Evolutionary conservation across 208 protist species (phyloP).

Genomic region (Acanthamoeba healyi): DNA sequence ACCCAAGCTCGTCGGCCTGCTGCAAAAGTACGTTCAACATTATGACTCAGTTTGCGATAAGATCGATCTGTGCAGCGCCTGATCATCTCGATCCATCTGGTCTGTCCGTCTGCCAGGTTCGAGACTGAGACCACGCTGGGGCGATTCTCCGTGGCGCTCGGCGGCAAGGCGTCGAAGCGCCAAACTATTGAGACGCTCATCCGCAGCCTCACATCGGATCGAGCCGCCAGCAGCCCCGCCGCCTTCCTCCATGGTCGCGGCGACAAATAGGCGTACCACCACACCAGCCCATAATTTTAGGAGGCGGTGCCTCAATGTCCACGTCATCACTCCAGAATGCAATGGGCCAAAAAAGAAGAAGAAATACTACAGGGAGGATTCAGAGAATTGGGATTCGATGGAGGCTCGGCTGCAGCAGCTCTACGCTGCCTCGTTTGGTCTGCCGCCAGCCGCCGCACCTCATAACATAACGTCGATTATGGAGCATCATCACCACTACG

Average conservation of each 20-base stretch:
- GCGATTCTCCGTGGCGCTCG: conserved; percentile 13
- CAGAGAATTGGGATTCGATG: background rate
- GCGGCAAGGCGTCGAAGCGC: conserved; percentile 22
- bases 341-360: too few relatives aligned
- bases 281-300: too few relatives aligned
- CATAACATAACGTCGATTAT: background rate
- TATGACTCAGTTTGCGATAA: too few relatives aligned
- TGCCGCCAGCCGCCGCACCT: too few relatives aligned
- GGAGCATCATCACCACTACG: too few relatives aligned
- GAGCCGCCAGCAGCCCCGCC: background rate
- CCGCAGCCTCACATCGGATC: background rate
- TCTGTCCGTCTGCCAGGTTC: too few relatives aligned
- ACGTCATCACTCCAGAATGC: too few relatives aligned
- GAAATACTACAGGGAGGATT: too few relatives aligned
- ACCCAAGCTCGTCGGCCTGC: background rate
- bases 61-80: too few relatives aligned
- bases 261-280: too few relatives aligned
- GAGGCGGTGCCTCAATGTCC: too few relatives aligned
- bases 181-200: conserved; percentile 27
- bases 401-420: background rate
- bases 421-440: background rate
- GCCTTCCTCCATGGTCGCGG: background rate
- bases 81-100: too few relatives aligned
- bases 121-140: conserved; percentile 6
- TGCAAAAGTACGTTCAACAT: background rate